Evolutionary conservation across 176 grass and related monocot species (phyloP).

Genomic region (Elymus sibiricus): DNA sequence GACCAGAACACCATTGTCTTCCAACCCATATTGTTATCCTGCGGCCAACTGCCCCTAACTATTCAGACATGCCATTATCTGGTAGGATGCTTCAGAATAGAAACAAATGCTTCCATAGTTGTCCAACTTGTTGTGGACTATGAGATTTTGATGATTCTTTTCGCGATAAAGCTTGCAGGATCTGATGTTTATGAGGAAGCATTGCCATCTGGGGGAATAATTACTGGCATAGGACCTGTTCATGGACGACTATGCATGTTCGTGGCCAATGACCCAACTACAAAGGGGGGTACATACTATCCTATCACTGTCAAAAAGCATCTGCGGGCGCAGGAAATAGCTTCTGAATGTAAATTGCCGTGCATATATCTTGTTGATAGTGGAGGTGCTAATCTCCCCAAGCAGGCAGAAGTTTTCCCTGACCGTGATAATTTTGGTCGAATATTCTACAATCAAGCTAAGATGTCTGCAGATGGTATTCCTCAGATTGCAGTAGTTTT

Average conservation of each 20-base stretch:
- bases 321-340: slow-evolving; percentile 89
- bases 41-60: background rate
- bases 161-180: slow-evolving; percentile 78
- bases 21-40: background rate
- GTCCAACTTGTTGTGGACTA: slow-evolving; percentile 2
- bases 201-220: slow-evolving; percentile 85
- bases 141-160: slow-evolving; percentile 21
- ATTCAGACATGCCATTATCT: background rate
- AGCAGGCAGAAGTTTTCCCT: slow-evolving; percentile 95
- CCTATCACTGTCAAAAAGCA: slow-evolving; percentile 96
- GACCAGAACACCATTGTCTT: background rate
- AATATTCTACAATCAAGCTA: slow-evolving; percentile 98
- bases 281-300: slow-evolving; percentile 94
- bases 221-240: slow-evolving; percentile 90
- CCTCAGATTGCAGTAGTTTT: slow-evolving; percentile 95
- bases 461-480: slow-evolving; percentile 88
- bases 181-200: slow-evolving; percentile 84
- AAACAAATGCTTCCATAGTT: background rate
- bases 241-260: slow-evolving; percentile 96
- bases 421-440: slow-evolving; percentile 97
- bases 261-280: slow-evolving; percentile 93
- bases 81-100: background rate
- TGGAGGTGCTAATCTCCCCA: slow-evolving; percentile 92
- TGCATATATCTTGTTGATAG: slow-evolving; percentile 98
- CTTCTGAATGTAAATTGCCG: slow-evolving; percentile 81